Conservation (phyloP, 192 early-diverging fungal genomes). For the Linnemannia exigua region DNA sequence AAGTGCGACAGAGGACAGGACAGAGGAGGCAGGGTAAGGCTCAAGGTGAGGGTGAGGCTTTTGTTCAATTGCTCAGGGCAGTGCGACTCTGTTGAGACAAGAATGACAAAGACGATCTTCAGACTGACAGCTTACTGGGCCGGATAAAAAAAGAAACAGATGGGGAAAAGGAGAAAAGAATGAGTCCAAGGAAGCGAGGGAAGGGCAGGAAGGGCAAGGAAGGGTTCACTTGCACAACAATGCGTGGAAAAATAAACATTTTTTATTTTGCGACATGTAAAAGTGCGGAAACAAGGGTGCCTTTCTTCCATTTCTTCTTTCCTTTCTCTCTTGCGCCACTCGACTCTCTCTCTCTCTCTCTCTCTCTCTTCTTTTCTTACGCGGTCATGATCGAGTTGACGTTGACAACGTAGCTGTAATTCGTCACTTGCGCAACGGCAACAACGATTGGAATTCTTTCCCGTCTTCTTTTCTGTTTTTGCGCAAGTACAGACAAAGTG, state of each 20-base stretch:
- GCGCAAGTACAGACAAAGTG: too few relatives aligned
- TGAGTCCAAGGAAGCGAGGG: neutral
- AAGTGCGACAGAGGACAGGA: too few relatives aligned
- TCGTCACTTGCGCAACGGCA: neutral
- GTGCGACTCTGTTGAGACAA: neutral
- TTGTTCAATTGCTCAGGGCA: neutral
- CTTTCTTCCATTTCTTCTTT: neutral
- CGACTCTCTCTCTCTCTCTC: neutral
- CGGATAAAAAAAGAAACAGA: neutral
- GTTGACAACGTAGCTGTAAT: neutral
- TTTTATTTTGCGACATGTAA: neutral
- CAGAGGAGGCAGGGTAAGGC: neutral
- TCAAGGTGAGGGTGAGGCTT: too few relatives aligned
- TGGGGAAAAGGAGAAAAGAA: neutral
- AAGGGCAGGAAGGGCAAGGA: neutral
- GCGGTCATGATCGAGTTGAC: neutral
- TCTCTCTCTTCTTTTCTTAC: neutral
- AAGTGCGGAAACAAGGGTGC: too few relatives aligned
- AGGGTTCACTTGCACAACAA: too few relatives aligned
- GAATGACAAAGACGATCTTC: neutral
- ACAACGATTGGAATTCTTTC: neutral
- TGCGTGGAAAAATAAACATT: constrained; percentile 4
- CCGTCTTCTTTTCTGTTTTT: too few relatives aligned
- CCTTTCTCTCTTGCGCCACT: neutral
- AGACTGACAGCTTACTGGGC: neutral